These are phyloP conservation scores for Cadophora malorum DNA, from an alignment of 2,329 filamentous ascomycete genomes.

Conservation along the genomic window DNA sequence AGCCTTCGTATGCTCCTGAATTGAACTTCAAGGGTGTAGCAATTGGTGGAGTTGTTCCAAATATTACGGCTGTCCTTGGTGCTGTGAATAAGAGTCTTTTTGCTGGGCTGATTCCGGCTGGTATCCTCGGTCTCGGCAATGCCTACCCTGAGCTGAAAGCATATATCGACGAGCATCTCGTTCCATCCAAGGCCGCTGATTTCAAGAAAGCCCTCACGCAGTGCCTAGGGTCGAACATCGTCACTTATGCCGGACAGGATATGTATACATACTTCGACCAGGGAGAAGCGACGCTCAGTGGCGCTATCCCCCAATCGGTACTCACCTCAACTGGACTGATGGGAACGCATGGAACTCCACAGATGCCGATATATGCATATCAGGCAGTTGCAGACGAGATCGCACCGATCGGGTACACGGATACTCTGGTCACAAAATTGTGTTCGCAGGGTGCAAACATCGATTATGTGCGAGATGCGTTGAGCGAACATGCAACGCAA, in stretches of 20 bases:
- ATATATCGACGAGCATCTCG: neutral
- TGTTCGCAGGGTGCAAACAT: conserved; percentile 51
- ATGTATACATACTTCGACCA: too few relatives aligned
- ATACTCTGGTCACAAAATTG: conserved; percentile 50
- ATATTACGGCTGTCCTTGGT: too few relatives aligned
- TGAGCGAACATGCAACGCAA: conserved; percentile 50
- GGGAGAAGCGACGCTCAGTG: too few relatives aligned
- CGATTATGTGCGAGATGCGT: conserved; percentile 51
- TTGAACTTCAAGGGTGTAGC: neutral
- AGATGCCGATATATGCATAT: conserved; percentile 55
- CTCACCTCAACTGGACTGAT: too few relatives aligned
- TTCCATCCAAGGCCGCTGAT: neutral
- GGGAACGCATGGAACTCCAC: too few relatives aligned
- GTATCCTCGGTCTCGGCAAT: conserved; percentile 13
- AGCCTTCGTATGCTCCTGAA: conserved; percentile 39
- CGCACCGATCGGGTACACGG: conserved; percentile 51
- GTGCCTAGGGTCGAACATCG: too few relatives aligned
- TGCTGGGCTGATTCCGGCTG: conserved; percentile 7
- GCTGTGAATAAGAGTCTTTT: neutral
- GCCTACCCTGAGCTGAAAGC: conserved; percentile 32
- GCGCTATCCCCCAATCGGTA: too few relatives aligned
- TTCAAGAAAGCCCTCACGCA: too few relatives aligned
- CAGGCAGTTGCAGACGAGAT: conserved; percentile 56
- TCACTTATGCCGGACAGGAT: too few relatives aligned
- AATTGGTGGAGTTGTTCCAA: neutral